Evolutionary conservation across 345 rosid species (phyloP).

Genomic region (Eucalyptus shirleyi): DNA sequence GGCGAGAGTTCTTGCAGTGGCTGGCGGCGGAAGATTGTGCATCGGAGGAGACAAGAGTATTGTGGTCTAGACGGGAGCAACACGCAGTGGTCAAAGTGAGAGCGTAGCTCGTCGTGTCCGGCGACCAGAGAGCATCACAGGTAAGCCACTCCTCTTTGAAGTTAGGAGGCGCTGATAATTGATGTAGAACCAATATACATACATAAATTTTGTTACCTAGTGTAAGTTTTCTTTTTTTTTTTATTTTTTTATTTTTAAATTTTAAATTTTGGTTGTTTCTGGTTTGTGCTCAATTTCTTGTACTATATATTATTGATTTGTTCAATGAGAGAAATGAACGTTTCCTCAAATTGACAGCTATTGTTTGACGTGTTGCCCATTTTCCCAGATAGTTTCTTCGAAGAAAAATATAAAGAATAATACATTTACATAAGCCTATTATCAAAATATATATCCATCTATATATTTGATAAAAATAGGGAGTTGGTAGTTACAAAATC

Average conservation of each 20-base stretch:
- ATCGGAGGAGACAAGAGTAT: neutral
- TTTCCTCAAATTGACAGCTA: neutral
- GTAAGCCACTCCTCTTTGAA: neutral
- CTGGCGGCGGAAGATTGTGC: neutral
- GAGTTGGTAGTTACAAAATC: neutral
- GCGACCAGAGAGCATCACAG: neutral
- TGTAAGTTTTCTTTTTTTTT: neutral
- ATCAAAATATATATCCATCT: neutral
- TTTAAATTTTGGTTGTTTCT: neutral
- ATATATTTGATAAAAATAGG: neutral
- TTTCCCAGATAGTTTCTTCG: neutral
- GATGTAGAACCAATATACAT: neutral
- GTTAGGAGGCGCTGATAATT: neutral
- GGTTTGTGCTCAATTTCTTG: neutral
- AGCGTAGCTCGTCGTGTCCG: neutral
- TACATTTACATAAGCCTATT: neutral
- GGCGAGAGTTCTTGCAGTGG: neutral
- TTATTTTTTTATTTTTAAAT: too few relatives aligned
- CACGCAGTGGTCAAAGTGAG: neutral
- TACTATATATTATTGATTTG: neutral
- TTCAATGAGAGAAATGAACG: neutral
- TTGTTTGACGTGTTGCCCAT: neutral
- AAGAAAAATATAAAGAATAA: neutral
- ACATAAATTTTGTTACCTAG: neutral
- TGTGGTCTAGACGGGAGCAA: neutral